Base-by-base conservation (phyloP, 176 grass and related monocot species). In the Eleusine indica region DNA sequence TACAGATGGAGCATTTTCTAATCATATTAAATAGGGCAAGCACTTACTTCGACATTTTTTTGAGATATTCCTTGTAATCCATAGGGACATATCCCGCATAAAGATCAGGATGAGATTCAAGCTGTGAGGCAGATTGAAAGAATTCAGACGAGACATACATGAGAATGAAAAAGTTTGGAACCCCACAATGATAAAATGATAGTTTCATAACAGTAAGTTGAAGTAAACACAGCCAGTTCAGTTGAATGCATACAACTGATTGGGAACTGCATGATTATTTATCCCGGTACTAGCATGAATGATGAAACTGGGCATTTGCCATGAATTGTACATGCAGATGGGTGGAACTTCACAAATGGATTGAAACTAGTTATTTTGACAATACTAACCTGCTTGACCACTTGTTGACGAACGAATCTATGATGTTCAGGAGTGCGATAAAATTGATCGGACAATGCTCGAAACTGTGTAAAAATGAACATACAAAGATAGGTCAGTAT, bases 61-160 rank as follows among this genome's bases (percentile, higher is more conserved):
- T 93, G 4, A 95, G 89, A 85, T 98, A 98, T 38, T 95, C 93
- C 56, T 77, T 90, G 84, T 98, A 98, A 56, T 90, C 89, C 91
- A 98, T 93, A 64, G 93, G 93, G 66, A 95, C 96, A 83, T 98
- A 98, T 85, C 93, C 96, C 7, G 81, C 52, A 38, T 98, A 98
- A 22, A 88, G 80, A 70, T 98, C 89, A 17, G 81, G 92, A 58
- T 92, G 86, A 37, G 80, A 87, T 74, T 90, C 83, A 66, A 98
- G 93, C 96, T 98, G 90, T 58, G 40, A 58, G 83, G 37, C 30
- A 68, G 47, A 73, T 80, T n/a, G 25, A 76, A 46, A 73, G 61
- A 32, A 49, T 19, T 84, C 25, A 82, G 66, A 66, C 21, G 39
- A 32, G 83, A 65, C 37, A 68, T 43, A 79, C 8, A 57, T 70